Conservation (phyloP, 352 stramenopile genomes). For the Phytophthora pluvialis region DNA sequence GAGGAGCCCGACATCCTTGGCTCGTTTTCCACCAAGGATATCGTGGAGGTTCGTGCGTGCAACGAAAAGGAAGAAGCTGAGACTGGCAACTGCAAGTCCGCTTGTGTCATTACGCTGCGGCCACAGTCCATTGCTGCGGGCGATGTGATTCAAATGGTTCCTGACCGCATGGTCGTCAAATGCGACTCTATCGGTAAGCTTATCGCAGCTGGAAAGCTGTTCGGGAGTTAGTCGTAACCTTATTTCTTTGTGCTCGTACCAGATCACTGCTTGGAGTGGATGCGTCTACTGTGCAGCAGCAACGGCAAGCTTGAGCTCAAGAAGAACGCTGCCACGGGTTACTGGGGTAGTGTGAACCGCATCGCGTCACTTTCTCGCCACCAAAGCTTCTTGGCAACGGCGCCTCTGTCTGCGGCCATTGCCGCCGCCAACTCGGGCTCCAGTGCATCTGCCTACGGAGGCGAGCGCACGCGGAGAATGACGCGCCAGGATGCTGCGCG, state of each 20-base stretch:
- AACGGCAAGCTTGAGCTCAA: constrained; percentile 90
- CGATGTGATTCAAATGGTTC: constrained; percentile 31
- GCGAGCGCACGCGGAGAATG: constrained; percentile 61
- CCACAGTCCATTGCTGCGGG: constrained; percentile 14
- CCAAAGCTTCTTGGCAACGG: constrained; percentile 82
- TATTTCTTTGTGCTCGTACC: constrained; percentile 12
- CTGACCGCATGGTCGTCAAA: constrained; percentile 75
- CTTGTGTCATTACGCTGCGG: constrained; percentile 67
- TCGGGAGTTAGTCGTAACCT: not conserved
- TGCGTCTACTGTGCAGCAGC: constrained; percentile 83
- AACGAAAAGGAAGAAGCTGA: constrained; percentile 76
- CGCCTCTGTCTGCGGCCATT: constrained; percentile 51
- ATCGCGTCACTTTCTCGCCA: constrained; percentile 85
- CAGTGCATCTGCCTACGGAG: constrained; percentile 13
- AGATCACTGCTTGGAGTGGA: constrained; percentile 91
- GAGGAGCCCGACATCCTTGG: constrained; percentile 87
- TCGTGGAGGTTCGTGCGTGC: constrained; percentile 80
- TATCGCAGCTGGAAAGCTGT: not conserved
- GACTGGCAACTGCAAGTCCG: constrained; percentile 56
- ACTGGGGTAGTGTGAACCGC: constrained; percentile 88
- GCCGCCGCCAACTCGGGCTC: constrained; percentile 39
- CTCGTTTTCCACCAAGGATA: constrained; percentile 83
- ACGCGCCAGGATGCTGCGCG: constrained; percentile 79
- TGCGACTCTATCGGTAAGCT: constrained; percentile 81
- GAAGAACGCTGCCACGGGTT: constrained; percentile 85